A percentile compares a stretch with the other conserved stretches of the same genome.
phyloP scores from a whole-genome alignment of 345 rosid species.

The Citrus cavaleriei region DNA sequence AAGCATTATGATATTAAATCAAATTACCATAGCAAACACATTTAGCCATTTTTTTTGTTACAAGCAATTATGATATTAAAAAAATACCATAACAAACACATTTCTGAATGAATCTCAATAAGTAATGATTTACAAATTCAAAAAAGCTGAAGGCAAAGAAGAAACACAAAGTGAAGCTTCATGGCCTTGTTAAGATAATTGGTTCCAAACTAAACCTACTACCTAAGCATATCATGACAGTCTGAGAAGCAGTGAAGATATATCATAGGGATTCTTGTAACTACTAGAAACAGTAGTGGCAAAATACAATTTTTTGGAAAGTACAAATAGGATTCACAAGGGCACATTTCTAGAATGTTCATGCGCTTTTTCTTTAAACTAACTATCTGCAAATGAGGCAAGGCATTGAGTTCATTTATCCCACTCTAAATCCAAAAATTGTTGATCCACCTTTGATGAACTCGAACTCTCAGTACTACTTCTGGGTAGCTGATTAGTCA shows the following conservation, averaged over 20 bases:
- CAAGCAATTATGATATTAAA: too few species aligned
- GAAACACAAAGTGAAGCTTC: background rate
- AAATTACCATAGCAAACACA: too few species aligned
- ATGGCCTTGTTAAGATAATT: background rate
- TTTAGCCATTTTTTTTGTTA: too few species aligned
- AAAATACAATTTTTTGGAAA: background rate
- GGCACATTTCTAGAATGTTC: background rate
- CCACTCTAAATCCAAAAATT: slow-evolving; percentile 60
- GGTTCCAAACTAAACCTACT: background rate
- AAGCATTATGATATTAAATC: too few species aligned
- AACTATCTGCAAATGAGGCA: background rate
- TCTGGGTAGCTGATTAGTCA: slow-evolving; percentile 27
- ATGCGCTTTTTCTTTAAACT: background rate
- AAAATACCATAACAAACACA: too few species aligned
- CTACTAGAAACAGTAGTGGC: too few species aligned
- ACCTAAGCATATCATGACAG: background rate
- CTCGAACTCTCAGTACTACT: slow-evolving; percentile 10
- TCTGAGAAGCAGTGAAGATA: background rate
- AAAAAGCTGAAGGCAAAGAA: background rate
- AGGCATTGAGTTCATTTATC: slow-evolving; percentile 39
- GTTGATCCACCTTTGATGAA: slow-evolving; percentile 38
- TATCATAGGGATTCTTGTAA: background rate
- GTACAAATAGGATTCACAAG: background rate
- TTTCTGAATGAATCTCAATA: too few species aligned
- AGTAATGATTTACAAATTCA: too few species aligned